phyloP scores from a whole-genome alignment of 2,329 filamentous ascomycete species.

The Periconia macrospinosa region DNA sequence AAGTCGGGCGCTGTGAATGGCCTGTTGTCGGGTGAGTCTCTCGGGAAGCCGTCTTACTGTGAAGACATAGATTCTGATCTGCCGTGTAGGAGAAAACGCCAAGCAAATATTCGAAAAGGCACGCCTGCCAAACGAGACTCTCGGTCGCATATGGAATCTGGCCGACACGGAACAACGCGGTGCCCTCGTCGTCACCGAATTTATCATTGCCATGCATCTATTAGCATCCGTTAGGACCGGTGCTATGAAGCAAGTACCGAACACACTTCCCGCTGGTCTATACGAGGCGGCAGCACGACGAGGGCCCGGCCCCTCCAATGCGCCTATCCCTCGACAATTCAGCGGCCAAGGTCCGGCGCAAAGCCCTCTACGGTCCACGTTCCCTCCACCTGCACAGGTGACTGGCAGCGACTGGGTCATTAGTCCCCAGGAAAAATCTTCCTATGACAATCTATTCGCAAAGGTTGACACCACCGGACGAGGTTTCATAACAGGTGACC shows the following conservation, averaged over 20 bases:
- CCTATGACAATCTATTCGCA: constrained; percentile 85
- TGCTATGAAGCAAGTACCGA: constrained; percentile 76
- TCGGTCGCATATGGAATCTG: constrained; percentile 95
- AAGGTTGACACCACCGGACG: constrained; percentile 78
- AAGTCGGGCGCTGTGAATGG: constrained; percentile 79
- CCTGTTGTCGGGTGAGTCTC: constrained; percentile 65
- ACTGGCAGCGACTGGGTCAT: constrained; percentile 78
- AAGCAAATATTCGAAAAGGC: constrained; percentile 96
- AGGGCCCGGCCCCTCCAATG: constrained; percentile 46
- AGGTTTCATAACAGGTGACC: constrained; percentile 88
- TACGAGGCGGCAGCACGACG: constrained; percentile 85
- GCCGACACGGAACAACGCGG: constrained; percentile 93
- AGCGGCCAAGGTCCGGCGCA: constrained; percentile 66
- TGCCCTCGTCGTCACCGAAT: constrained; percentile 82
- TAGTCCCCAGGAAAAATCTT: constrained; percentile 77
- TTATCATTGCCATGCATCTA: constrained; percentile 97
- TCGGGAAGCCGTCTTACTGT: background rate
- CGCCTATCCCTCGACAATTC: constrained; percentile 76
- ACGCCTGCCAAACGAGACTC: constrained; percentile 80
- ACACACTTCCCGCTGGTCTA: constrained; percentile 76
- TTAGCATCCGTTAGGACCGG: constrained; percentile 89
- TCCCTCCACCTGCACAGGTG: constrained; percentile 53
- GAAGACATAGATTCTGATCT: background rate
- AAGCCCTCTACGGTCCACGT: constrained; percentile 60
- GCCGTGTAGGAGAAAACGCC: constrained; percentile 70